A percentile compares a stretch with the other conserved stretches of the same genome.
These are phyloP conservation scores for Mesembryanthemum crystallinum DNA, from an alignment of 148 eudicot genomes.

Conservation along the genomic window DNA sequence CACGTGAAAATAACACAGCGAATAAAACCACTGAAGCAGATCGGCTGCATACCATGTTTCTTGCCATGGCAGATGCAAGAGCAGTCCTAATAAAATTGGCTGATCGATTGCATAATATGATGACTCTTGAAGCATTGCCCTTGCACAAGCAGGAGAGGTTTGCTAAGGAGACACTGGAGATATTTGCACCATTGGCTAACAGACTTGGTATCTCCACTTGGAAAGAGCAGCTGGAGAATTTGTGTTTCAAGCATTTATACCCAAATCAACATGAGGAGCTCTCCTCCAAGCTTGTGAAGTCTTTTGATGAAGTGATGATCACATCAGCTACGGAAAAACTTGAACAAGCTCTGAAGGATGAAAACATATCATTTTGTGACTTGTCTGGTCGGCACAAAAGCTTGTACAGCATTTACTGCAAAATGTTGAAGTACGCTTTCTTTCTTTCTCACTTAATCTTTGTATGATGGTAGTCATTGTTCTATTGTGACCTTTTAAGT, in stretches of 20 bases:
- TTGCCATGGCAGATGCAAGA: conserved; percentile 97
- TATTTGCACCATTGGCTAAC: conserved; percentile 92
- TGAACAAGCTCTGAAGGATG: conserved; percentile 59
- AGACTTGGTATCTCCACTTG: conserved; percentile 88
- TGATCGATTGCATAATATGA: conserved; percentile 91
- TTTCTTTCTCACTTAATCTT: conserved; percentile 20
- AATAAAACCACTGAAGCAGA: conserved; percentile 83
- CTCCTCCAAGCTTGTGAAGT: conserved; percentile 62
- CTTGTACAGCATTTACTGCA: conserved; percentile 79
- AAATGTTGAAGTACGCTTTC: conserved; percentile 76
- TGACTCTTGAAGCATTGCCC: conserved; percentile 78
- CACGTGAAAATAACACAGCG: conserved; percentile 83
- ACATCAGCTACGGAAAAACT: conserved; percentile 59
- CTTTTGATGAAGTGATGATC: conserved; percentile 71
- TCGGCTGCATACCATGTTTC: conserved; percentile 91
- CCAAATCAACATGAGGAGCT: conserved; percentile 62
- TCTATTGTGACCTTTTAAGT: too few relatives aligned
- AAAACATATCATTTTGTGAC: conserved; percentile 48
- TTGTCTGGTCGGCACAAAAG: conserved; percentile 91
- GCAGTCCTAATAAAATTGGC: conserved; percentile 93
- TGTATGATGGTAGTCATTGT: not conserved
- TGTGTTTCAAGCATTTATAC: conserved; percentile 72
- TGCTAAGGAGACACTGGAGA: conserved; percentile 91
- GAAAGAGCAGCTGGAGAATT: conserved; percentile 85
- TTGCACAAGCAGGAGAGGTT: conserved; percentile 70